A percentile compares a stretch with the other conserved stretches of the same genome.
phyloP scores from a whole-genome alignment of 352 stramenopile species.

The Vaucheria bursata region DNA sequence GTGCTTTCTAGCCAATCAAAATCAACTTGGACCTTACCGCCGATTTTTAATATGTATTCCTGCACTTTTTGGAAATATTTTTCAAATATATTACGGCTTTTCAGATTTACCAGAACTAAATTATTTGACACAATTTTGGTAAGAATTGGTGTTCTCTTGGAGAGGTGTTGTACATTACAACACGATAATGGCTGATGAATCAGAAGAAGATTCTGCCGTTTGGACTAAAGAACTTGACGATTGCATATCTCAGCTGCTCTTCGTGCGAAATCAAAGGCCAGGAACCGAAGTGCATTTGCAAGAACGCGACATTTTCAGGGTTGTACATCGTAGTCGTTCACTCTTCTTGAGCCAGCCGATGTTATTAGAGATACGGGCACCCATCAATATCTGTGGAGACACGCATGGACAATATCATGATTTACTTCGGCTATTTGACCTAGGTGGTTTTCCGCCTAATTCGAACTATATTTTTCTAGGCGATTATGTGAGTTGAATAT shows the following conservation, averaged over 20 bases:
- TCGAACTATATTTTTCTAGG: slow-evolving; percentile 58
- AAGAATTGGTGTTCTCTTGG: too few relatives aligned
- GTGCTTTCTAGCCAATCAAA: too few relatives aligned
- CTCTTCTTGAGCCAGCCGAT: slow-evolving; percentile 46
- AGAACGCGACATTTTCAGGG: slow-evolving; percentile 29
- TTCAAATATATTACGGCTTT: too few relatives aligned
- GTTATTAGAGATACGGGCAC: slow-evolving; percentile 55
- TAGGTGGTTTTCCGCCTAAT: slow-evolving; percentile 72
- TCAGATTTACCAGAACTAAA: too few relatives aligned
- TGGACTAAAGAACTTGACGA: slow-evolving; percentile 15
- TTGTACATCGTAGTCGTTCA: slow-evolving; percentile 22
- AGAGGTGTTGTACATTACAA: too few relatives aligned
- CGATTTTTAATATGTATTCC: too few relatives aligned
- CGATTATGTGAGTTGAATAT: slow-evolving; percentile 21
- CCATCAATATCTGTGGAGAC: slow-evolving; percentile 88
- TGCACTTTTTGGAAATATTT: too few relatives aligned
- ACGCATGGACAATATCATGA: slow-evolving; percentile 80
- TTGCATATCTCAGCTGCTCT: slow-evolving; percentile 36
- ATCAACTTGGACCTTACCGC: too few relatives aligned
- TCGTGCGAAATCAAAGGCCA: slow-evolving; percentile 36
- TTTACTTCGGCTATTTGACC: slow-evolving; percentile 80
- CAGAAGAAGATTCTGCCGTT: not conserved
- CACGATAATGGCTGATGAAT: too few relatives aligned
- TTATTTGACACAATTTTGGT: too few relatives aligned
- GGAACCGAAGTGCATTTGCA: slow-evolving; percentile 39